Conservation (phyloP, 2,329 filamentous ascomycete species). For the Chrysosphaeria jannelii region DNA sequence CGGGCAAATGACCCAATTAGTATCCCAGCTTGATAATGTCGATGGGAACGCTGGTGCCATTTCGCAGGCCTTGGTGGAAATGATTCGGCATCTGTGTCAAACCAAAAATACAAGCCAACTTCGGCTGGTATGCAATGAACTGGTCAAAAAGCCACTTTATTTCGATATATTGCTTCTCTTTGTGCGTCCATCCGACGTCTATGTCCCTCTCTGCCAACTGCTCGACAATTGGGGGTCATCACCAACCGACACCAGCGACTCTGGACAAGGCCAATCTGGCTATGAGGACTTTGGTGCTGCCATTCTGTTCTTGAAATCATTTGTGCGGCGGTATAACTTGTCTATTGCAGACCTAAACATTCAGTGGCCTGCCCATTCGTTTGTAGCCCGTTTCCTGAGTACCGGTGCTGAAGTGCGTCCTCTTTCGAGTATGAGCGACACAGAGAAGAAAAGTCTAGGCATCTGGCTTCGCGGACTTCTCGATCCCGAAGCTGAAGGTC, state of each 20-base stretch:
- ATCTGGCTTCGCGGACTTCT: slow-evolving; percentile 58
- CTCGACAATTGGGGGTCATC: slow-evolving; percentile 57
- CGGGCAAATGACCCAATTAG: slow-evolving; percentile 29
- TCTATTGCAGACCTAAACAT: slow-evolving; percentile 31
- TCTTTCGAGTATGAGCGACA: slow-evolving; percentile 27
- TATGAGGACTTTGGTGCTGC: slow-evolving; percentile 68
- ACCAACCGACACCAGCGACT: slow-evolving; percentile 49
- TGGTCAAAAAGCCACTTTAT: slow-evolving; percentile 41
- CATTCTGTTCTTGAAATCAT: slow-evolving; percentile 39
- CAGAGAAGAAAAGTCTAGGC: slow-evolving; percentile 33
- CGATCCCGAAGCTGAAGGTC: slow-evolving; percentile 38
- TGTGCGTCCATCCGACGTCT: slow-evolving; percentile 33
- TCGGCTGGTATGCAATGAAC: slow-evolving; percentile 38
- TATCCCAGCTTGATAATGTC: slow-evolving; percentile 63
- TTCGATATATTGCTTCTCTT: slow-evolving; percentile 53
- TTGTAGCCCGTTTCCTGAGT: slow-evolving; percentile 34
- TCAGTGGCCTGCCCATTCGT: slow-evolving; percentile 23
- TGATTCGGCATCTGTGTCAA: slow-evolving; percentile 35
- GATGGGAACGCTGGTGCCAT: slow-evolving; percentile 78
- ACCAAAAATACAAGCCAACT: slow-evolving; percentile 57
- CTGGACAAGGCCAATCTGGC: slow-evolving; percentile 56
- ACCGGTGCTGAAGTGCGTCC: slow-evolving; percentile 25
- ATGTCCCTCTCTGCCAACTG: slow-evolving; percentile 43
- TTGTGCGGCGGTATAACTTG: slow-evolving; percentile 47
- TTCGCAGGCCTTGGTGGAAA: slow-evolving; percentile 44